Conservation (phyloP, 345 rosid genomes). For the Psidium guajava region DNA sequence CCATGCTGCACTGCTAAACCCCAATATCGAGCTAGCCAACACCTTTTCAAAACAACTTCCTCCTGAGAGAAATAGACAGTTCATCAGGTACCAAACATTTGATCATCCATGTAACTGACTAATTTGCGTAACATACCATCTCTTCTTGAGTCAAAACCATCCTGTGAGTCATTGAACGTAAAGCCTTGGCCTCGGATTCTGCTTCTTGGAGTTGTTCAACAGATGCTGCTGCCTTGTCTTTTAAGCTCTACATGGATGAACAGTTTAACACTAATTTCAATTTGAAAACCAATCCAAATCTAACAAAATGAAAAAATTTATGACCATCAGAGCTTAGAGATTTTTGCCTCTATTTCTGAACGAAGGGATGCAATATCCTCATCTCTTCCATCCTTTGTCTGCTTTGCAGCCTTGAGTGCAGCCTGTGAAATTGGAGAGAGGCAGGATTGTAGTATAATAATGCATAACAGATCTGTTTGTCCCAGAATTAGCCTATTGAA, state of each 20-base stretch:
- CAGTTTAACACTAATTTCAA: background rate
- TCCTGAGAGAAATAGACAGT: conserved; percentile 35
- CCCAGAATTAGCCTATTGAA: background rate
- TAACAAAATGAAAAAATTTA: conserved; percentile 1
- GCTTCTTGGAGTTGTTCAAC: conserved; percentile 67
- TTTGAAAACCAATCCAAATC: conserved; percentile 7
- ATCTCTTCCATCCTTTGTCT: conserved; percentile 60
- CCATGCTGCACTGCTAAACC: conserved; percentile 86
- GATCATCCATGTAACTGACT: conserved; percentile 4
- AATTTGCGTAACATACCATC: conserved; percentile 40
- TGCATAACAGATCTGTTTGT: background rate
- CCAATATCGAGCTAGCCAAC: conserved; percentile 99
- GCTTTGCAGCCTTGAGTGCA: conserved; percentile 83
- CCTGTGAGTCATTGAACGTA: conserved; percentile 75
- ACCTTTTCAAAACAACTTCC: conserved; percentile 98
- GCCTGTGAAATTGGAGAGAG: conserved; percentile 35
- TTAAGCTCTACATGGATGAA: conserved; percentile 41
- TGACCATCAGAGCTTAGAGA: background rate
- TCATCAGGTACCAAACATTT: conserved; percentile 6
- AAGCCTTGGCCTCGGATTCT: conserved; percentile 79
- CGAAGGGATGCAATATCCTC: conserved; percentile 65
- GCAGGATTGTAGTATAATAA: background rate
- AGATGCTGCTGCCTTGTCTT: conserved; percentile 57
- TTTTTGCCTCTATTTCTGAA: conserved; percentile 68
- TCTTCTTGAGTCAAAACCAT: conserved; percentile 21